These are phyloP conservation scores for Oryza nivara DNA, from an alignment of 176 grass and related monocot species.

Conservation along the genomic window DNA sequence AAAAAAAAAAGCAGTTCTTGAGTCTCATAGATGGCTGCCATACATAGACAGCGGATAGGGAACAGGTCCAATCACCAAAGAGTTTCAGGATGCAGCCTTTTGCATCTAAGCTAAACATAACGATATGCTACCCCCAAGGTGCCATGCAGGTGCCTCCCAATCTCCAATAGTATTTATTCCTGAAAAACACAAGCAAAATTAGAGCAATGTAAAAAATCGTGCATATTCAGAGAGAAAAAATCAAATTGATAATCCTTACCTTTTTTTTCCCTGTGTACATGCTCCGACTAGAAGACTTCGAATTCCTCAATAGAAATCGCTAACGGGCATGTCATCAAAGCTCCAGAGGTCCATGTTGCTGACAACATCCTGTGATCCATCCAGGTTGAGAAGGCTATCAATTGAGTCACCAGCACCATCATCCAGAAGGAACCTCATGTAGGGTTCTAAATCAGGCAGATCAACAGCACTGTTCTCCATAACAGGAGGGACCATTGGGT, in stretches of 20 bases:
- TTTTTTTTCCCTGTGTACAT: constrained; percentile 53
- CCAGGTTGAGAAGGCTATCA: constrained; percentile 57
- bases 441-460: constrained; percentile 60
- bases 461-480: constrained; percentile 44
- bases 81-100: constrained; percentile 51
- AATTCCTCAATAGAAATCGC: constrained; percentile 47
- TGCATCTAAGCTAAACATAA: constrained; percentile 47
- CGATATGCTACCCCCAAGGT: constrained; percentile 41
- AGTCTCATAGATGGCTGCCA: constrained; percentile 40
- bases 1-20: not conserved
- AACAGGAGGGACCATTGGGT: constrained; percentile 29
- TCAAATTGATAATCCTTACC: constrained; percentile 22
- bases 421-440: constrained; percentile 70
- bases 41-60: constrained; percentile 37
- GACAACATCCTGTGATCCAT: constrained; percentile 52
- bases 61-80: constrained; percentile 31
- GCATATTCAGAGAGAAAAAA: not conserved
- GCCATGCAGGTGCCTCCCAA: constrained; percentile 49
- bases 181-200: constrained; percentile 33
- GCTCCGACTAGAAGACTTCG: not conserved
- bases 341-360: constrained; percentile 77
- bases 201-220: not conserved
- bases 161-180: constrained; percentile 53
- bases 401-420: constrained; percentile 48
- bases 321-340: constrained; percentile 69